Evolutionary conservation across 2,329 filamentous ascomycete species (phyloP).

Genomic region (Exophiala xenobiotica): DNA sequence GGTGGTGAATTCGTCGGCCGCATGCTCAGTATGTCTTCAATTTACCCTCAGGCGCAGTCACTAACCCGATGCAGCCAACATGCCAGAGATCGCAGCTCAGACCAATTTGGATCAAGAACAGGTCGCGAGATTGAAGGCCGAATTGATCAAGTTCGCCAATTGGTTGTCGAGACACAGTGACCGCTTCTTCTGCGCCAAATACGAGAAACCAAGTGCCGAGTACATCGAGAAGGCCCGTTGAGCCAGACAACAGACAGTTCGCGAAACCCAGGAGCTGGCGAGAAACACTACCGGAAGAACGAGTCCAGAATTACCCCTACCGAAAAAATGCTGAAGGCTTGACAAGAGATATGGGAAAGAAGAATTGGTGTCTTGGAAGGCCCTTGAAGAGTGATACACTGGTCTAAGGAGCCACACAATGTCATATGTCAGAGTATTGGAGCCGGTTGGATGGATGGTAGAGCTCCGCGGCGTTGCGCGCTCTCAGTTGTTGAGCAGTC

Average conservation of each 20-base stretch:
- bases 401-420: no score
- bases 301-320: no score
- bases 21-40: slow-evolving; percentile 68
- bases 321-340: no score
- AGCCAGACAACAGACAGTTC: no score
- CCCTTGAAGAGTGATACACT: no score
- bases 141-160: slow-evolving; percentile 78
- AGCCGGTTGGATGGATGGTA: slow-evolving; percentile 1
- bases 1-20: slow-evolving; percentile 89
- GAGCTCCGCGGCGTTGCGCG: background rate
- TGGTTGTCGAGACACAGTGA: slow-evolving; percentile 79
- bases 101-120: slow-evolving; percentile 97
- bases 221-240: slow-evolving; percentile 26
- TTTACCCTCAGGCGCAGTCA: background rate
- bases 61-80: slow-evolving; percentile 60
- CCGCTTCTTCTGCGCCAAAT: slow-evolving; percentile 65
- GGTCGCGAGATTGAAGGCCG: slow-evolving; percentile 82
- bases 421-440: background rate
- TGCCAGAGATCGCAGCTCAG: slow-evolving; percentile 91
- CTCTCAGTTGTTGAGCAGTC: background rate
- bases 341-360: no score
- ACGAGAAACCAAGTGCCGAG: slow-evolving; percentile 39
- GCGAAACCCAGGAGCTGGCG: no score
- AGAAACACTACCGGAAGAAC: no score
- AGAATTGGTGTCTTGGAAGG: no score